These are phyloP conservation scores for Eucalyptus cloeziana DNA, from an alignment of 345 rosid species.

Conservation along the genomic window DNA sequence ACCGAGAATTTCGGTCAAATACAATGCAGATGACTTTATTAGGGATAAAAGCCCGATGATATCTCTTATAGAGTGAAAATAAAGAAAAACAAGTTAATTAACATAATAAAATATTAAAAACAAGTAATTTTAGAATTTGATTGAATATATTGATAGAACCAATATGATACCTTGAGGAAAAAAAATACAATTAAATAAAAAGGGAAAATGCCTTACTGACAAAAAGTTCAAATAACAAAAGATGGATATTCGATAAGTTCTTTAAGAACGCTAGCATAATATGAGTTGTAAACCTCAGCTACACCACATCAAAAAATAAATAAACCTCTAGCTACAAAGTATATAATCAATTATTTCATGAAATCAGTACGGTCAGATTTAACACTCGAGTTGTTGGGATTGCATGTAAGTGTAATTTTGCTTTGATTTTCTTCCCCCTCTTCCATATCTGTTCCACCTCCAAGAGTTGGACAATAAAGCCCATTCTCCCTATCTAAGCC, in stretches of 20 bases:
- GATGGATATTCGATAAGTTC: background rate
- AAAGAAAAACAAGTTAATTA: background rate
- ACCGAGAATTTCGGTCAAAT: background rate
- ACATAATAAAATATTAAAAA: background rate
- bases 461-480: background rate
- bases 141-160: background rate
- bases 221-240: background rate
- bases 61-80: background rate
- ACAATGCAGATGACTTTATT: background rate
- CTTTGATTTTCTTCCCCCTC: background rate
- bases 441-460: background rate
- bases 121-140: background rate
- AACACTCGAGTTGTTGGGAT: background rate
- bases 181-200: too few species aligned
- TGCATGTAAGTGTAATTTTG: background rate
- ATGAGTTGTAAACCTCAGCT: background rate
- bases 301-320: background rate
- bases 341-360: too few species aligned
- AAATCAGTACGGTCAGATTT: background rate
- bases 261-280: background rate
- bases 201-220: background rate
- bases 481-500: background rate
- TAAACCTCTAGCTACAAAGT: background rate
- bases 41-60: too few species aligned
- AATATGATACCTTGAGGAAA: background rate